Base-by-base conservation (phyloP, 2,329 filamentous ascomycete species). In the Pyrenochaeta sp. region DNA sequence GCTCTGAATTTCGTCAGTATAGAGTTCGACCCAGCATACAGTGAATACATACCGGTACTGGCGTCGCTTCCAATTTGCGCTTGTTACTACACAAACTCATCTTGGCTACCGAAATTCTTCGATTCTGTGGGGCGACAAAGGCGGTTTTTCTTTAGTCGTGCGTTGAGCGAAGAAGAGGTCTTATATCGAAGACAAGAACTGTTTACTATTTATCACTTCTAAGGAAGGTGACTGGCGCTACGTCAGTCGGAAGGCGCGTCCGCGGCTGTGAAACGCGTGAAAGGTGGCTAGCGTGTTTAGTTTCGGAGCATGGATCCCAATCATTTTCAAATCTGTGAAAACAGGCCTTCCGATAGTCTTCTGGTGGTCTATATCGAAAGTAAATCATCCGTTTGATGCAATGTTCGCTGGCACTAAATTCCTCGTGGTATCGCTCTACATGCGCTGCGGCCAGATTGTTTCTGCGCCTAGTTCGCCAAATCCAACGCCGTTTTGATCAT, bases 201-300 rank as follows among this genome's bases (percentile, higher is more conserved):
- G 40, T 51, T 54, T 30, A 30, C 52, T 50, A 36, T 61, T 59
- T 52, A 55, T 57, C 42, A 46, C 25, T n/a, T 50, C 40, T 49
- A 28, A 28, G 22, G 42, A 36, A 51, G 46, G 45, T 54, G 56
- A 30, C 42, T 44, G 36, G 27, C n/a, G 50, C 45, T 47, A 54
- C 54, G 36, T 58, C 48, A 43, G 46, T 54, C 49, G 19, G 13
- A 50, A 28, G 52, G 48, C 58, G 55, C 56, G 58, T 39, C 28
- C 9, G 28, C 28, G 28, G 9, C 5, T 55, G 24, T 37, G 52
- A 50, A 52, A 58, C 58, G 55, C 58, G 55, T 53, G 48, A 44
- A 50, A 36, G 52, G 19, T 52, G 48, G 52, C 55, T 59, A 61
- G 58, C 55, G 58, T 19, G 58, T 45, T 55, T 61, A 52, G 55